Evolutionary conservation across 257 asterid genomes (phyloP).

Genomic region (Mitragyna speciosa): DNA sequence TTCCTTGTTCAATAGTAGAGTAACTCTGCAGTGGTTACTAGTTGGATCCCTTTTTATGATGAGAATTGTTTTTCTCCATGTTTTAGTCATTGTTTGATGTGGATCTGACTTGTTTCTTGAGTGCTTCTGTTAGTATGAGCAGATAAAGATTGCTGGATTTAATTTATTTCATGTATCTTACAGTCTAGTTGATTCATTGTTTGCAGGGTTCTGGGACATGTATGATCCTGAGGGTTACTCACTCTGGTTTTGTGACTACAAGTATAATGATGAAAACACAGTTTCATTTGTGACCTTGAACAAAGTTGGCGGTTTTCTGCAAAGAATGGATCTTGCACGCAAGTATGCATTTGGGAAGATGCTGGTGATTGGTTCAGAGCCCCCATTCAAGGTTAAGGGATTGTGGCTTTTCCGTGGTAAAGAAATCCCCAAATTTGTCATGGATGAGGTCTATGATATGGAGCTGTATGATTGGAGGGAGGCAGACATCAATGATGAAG

Average conservation of each 20-base stretch:
- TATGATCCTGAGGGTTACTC: conserved; percentile 96
- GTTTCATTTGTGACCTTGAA: conserved; percentile 88
- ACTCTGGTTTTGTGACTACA: conserved; percentile 94
- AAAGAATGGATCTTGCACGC: conserved; percentile 91
- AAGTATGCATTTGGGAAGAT: conserved; percentile 95
- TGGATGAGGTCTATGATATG: conserved; percentile 91
- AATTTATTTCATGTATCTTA: not conserved
- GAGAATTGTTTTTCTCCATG: not conserved
- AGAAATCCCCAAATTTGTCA: conserved; percentile 70
- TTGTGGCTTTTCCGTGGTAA: conserved; percentile 90
- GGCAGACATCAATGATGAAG: conserved; percentile 76
- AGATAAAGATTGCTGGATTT: not conserved
- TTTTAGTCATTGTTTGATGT: not conserved
- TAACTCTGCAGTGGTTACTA: not conserved
- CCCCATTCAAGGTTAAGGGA: conserved; percentile 91
- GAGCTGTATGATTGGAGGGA: conserved; percentile 85
- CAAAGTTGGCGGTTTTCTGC: conserved; percentile 92
- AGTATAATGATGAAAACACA: conserved; percentile 83
- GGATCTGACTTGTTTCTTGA: not conserved
- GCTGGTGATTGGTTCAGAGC: conserved; percentile 72
- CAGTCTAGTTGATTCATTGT: not conserved
- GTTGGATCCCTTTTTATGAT: not conserved
- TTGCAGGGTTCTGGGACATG: conserved; percentile 96
- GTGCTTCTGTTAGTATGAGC: not conserved
- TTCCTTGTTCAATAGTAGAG: not conserved